These are phyloP conservation scores for Nitzschia inconspicua DNA, from an alignment of 108 stramenopile genomes.

Conservation along the genomic window DNA sequence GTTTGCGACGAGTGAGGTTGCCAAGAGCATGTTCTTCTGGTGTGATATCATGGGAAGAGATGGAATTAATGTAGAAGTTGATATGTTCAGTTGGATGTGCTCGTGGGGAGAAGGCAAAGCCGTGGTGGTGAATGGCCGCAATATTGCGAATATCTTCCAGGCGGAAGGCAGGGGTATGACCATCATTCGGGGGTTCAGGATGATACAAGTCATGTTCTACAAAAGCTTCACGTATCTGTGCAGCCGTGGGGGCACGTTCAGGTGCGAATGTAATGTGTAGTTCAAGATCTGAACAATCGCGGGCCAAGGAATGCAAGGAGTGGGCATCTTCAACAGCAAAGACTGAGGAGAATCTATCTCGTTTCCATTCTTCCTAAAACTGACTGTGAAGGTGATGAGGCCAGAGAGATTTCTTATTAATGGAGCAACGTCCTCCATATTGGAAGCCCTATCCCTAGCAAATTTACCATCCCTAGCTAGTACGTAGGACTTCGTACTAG, in stretches of 20 bases:
- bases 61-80: not conserved
- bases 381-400: no score
- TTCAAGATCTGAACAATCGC: not conserved
- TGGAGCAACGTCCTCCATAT: no score
- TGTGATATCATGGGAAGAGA: slow-evolving; percentile 10
- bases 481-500: no score
- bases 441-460: no score
- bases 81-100: not conserved
- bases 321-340: slow-evolving; percentile 3
- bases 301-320: not conserved
- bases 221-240: not conserved
- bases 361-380: no score
- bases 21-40: slow-evolving; percentile 23
- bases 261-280: slow-evolving; percentile 4
- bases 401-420: no score
- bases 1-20: slow-evolving; percentile 23
- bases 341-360: no score
- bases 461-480: no score
- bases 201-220: not conserved
- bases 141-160: not conserved
- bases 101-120: not conserved
- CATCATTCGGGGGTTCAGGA: not conserved
- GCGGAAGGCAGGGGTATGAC: no score
- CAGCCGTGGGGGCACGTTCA: not conserved
- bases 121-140: no score